Evolutionary conservation across 2,329 filamentous ascomycete genomes (phyloP).

Genomic region (Cordyceps militaris): DNA sequence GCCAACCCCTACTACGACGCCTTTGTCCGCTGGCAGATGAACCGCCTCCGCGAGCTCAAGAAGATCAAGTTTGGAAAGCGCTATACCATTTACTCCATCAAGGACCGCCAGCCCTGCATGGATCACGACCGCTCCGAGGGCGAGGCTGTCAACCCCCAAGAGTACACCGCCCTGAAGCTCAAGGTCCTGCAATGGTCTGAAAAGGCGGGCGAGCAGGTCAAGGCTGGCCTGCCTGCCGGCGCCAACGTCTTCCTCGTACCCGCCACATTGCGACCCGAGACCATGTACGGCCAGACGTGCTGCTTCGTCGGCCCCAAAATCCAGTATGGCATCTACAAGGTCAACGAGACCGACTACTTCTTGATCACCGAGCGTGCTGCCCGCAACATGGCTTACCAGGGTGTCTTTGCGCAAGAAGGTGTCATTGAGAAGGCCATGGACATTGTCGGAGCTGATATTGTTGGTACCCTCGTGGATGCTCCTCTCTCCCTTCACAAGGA

Average conservation of each 20-base stretch:
- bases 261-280: conserved; percentile 89
- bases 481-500: conserved; percentile 80
- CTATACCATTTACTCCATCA: conserved; percentile 74
- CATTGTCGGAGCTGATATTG: conserved; percentile 67
- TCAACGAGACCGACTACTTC: conserved; percentile 71
- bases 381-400: conserved; percentile 95
- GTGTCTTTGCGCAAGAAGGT: conserved; percentile 71
- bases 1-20: conserved; percentile 95
- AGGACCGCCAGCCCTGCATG: conserved; percentile 40
- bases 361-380: conserved; percentile 79
- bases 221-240: conserved; percentile 69
- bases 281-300: conserved; percentile 97
- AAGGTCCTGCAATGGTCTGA: conserved; percentile 85
- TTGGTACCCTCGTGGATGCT: conserved; percentile 85
- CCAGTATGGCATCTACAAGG: conserved; percentile 81
- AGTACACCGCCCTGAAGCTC: conserved; percentile 89
- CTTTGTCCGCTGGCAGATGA: conserved; percentile 97
- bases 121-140: conserved; percentile 42
- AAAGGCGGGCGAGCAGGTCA: conserved; percentile 61
- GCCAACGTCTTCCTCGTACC: conserved; percentile 84
- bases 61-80: conserved; percentile 93
- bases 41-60: conserved; percentile 74
- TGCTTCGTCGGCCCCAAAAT: conserved; percentile 92
- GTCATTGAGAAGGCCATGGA: conserved; percentile 68
- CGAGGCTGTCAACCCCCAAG: conserved; percentile 62